These are phyloP conservation scores for Abrus precatorius DNA, from an alignment of 306 rosid genomes.

Conservation along the genomic window DNA sequence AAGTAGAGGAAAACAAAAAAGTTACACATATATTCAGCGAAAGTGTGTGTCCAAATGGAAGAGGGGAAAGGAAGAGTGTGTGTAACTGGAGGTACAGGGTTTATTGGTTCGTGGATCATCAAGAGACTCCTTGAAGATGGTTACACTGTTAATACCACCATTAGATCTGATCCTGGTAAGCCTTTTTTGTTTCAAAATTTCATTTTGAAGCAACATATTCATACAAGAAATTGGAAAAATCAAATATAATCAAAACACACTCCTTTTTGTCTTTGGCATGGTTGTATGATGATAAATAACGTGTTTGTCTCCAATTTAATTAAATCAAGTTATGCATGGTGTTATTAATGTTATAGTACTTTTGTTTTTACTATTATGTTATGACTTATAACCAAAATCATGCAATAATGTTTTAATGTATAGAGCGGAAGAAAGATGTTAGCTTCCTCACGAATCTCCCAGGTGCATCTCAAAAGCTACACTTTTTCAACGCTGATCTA, in stretches of 20 bases:
- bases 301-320: too few species aligned
- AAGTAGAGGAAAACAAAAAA: neutral
- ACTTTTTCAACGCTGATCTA: slow-evolving; percentile 65
- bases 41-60: slow-evolving; percentile 45
- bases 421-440: slow-evolving; percentile 34
- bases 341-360: too few species aligned
- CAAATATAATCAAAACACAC: too few species aligned
- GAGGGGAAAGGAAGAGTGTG: slow-evolving; percentile 57
- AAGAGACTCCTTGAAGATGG: slow-evolving; percentile 63
- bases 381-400: neutral
- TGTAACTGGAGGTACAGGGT: slow-evolving; percentile 73
- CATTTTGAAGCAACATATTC: too few species aligned
- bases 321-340: too few species aligned
- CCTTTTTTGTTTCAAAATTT: too few species aligned
- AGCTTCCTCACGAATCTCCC: slow-evolving; percentile 64
- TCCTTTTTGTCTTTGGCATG: too few species aligned
- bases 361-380: neutral
- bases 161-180: slow-evolving; percentile 61
- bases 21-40: neutral
- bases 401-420: neutral
- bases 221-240: too few species aligned
- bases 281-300: too few species aligned
- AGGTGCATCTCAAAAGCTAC: slow-evolving; percentile 58
- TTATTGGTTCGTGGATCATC: slow-evolving; percentile 65
- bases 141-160: slow-evolving; percentile 59